Conservation (phyloP, 345 rosid genomes). For the Corymbia maculata region DNA sequence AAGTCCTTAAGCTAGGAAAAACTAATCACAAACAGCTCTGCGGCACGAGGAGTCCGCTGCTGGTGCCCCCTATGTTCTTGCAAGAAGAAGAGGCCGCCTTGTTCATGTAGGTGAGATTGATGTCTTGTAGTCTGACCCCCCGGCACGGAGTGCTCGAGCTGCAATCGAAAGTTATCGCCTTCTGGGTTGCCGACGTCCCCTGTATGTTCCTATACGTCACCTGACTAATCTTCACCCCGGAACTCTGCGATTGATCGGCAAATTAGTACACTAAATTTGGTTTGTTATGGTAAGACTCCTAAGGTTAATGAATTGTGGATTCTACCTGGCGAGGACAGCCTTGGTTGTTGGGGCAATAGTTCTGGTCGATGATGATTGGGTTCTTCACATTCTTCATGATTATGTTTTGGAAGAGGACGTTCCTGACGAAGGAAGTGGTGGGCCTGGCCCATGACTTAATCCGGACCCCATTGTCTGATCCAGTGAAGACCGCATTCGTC, state of each 20-base stretch:
- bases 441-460: slow-evolving; percentile 39
- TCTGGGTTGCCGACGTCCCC: slow-evolving; percentile 25
- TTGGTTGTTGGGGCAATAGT: slow-evolving; percentile 23
- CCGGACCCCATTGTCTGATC: slow-evolving; percentile 33
- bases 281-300: neutral
- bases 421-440: slow-evolving; percentile 12
- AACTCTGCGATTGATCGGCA: neutral
- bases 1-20: neutral
- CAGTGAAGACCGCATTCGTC: slow-evolving; percentile 10
- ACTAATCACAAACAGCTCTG: slow-evolving; percentile 7
- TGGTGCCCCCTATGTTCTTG: slow-evolving; percentile 8
- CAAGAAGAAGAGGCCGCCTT: slow-evolving; percentile 19
- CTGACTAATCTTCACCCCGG: slow-evolving; percentile 25
- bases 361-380: slow-evolving; percentile 33
- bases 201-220: slow-evolving; percentile 21
- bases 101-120: slow-evolving; percentile 14
- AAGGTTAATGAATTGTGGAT: neutral
- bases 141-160: slow-evolving; percentile 21
- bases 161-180: slow-evolving; percentile 23
- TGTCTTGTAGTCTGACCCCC: slow-evolving; percentile 16
- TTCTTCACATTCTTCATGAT: slow-evolving; percentile 18
- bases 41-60: slow-evolving; percentile 12
- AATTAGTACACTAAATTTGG: neutral
- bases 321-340: slow-evolving; percentile 29
- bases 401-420: slow-evolving; percentile 16